phyloP scores from a whole-genome alignment of 169 alveolate species.

The Plasmodium ovale region DNA sequence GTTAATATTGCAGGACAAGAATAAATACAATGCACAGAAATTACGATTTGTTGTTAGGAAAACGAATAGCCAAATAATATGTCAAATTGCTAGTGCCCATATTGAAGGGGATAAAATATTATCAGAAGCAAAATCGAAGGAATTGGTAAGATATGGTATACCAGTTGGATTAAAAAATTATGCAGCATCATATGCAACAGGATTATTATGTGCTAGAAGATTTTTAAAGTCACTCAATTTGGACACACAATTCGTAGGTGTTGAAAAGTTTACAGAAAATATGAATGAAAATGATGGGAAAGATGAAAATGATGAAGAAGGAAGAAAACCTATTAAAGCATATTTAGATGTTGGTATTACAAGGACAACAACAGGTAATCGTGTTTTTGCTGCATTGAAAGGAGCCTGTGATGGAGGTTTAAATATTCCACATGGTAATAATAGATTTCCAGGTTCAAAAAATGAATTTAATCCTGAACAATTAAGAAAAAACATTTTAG shows the following conservation, averaged over 20 bases:
- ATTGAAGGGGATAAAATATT: slow-evolving; percentile 98
- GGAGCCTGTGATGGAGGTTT: slow-evolving; percentile 99
- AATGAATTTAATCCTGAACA: slow-evolving; percentile 97
- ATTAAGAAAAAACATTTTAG: slow-evolving; percentile 98
- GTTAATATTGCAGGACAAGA: slow-evolving; percentile 97
- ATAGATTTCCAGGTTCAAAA: slow-evolving; percentile 99
- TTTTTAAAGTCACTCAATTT: slow-evolving; percentile 93
- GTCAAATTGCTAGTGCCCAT: slow-evolving; percentile 98
- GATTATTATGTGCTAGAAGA: slow-evolving; percentile 98
- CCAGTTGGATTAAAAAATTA: slow-evolving; percentile 99
- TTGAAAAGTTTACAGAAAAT: slow-evolving; percentile 92
- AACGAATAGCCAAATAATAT: slow-evolving; percentile 94
- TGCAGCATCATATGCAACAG: slow-evolving; percentile 99
- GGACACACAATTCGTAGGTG: slow-evolving; percentile 95
- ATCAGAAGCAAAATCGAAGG: slow-evolving; percentile 97
- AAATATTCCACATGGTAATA: slow-evolving; percentile 98
- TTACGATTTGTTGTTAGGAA: slow-evolving; percentile 99
- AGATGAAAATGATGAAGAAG: slow-evolving; percentile 94
- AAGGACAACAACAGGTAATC: slow-evolving; percentile 99
- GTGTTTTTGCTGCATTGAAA: slow-evolving; percentile 99
- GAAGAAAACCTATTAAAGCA: slow-evolving; percentile 99
- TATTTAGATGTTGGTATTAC: slow-evolving; percentile 99
- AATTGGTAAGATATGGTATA: slow-evolving; percentile 97
- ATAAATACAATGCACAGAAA: slow-evolving; percentile 99
- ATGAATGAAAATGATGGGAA: slow-evolving; percentile 94